These are phyloP conservation scores for Furcasterigmium sp. DNA, from an alignment of 2,329 filamentous ascomycete genomes.

Conservation along the genomic window DNA sequence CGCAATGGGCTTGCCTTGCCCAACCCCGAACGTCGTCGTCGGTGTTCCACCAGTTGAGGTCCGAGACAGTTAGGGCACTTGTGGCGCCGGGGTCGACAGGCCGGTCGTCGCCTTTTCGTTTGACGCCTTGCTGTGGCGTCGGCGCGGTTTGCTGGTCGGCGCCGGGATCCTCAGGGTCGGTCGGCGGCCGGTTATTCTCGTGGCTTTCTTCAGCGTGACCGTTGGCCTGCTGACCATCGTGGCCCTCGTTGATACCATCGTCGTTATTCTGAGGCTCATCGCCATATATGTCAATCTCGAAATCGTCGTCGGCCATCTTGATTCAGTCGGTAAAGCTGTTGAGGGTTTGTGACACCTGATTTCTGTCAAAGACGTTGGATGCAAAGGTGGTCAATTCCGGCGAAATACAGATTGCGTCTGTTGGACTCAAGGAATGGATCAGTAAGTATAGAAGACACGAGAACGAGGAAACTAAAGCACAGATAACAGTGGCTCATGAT, in stretches of 20 bases:
- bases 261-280: conserved; percentile 42
- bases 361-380: conserved; percentile 4
- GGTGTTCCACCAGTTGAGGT: conserved; percentile 94
- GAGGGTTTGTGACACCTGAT: conserved; percentile 7
- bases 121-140: conserved; percentile 47
- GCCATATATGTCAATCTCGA: conserved; percentile 69
- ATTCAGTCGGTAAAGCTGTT: conserved; percentile 13
- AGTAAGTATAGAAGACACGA: conserved; percentile 18
- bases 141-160: conserved; percentile 17
- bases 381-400: conserved; percentile 13
- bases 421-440: conserved; percentile 24
- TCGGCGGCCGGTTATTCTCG: conserved; percentile 28
- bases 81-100: conserved; percentile 56
- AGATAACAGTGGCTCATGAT: too few relatives aligned
- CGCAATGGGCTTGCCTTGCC: conserved; percentile 72
- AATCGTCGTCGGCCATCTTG: conserved; percentile 64
- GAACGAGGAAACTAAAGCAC: too few relatives aligned
- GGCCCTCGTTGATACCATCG: conserved; percentile 31
- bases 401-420: conserved; percentile 34
- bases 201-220: conserved; percentile 12
- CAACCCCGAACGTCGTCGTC: conserved; percentile 93
- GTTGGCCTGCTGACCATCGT: conserved; percentile 26
- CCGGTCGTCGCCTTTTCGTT: conserved; percentile 56
- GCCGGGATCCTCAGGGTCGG: conserved; percentile 19
- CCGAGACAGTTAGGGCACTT: conserved; percentile 76